These are phyloP conservation scores for Entophlyctis helioformis DNA, from an alignment of 192 early-diverging fungal genomes.

Conservation along the genomic window DNA sequence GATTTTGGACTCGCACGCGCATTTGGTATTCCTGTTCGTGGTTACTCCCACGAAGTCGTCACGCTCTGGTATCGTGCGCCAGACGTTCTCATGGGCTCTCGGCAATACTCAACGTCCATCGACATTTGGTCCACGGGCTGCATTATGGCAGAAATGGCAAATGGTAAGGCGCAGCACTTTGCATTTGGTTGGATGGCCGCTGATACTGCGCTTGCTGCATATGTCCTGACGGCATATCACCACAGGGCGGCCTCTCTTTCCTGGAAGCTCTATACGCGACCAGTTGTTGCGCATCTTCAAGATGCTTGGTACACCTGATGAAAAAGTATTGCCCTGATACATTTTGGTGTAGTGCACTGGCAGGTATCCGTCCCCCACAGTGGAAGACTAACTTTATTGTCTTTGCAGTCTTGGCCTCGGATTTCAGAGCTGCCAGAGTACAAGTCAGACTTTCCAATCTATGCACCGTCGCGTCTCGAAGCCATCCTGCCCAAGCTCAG, in stretches of 20 bases:
- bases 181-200: constrained; percentile 2
- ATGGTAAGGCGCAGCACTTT: constrained; percentile 71
- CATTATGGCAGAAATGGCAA: constrained; percentile 60
- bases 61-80: constrained; percentile 96
- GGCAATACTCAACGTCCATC: constrained; percentile 84
- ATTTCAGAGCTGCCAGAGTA: constrained; percentile 83
- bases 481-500: constrained; percentile 74
- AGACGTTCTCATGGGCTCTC: constrained; percentile 87
- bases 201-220: too few relatives aligned
- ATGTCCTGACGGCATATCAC: background rate
- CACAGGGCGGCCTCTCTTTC: constrained; percentile 77
- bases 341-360: too few relatives aligned
- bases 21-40: constrained; percentile 81
- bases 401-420: constrained; percentile 61
- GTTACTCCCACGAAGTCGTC: constrained; percentile 88
- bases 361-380: background rate
- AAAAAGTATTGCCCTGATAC: constrained; percentile 20
- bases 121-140: constrained; percentile 96
- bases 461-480: constrained; percentile 57
- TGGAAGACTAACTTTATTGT: constrained; percentile 3
- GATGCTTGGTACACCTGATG: constrained; percentile 63
- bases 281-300: constrained; percentile 89
- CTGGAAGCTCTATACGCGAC: constrained; percentile 77
- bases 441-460: constrained; percentile 70
- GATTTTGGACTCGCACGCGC: constrained; percentile 97